Percentiles rank a stretch among this genome's conserved stretches.
phyloP scores from a whole-genome alignment of 2,329 filamentous ascomycete genomes.

The Anisogramma anomala region DNA sequence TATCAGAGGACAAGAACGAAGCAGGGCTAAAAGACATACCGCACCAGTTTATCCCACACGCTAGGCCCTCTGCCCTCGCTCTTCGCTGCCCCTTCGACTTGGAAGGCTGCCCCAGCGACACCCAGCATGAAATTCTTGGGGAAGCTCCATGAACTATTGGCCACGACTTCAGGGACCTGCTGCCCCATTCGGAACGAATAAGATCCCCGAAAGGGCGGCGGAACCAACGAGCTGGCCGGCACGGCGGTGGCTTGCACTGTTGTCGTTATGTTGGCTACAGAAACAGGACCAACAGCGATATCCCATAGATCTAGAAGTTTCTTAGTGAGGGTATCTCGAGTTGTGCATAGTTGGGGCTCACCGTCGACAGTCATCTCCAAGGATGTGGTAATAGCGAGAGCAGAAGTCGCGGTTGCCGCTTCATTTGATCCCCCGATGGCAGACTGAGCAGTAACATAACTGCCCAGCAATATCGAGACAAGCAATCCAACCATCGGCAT shows the following conservation, averaged over 20 bases:
- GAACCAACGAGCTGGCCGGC: slow-evolving; percentile 5
- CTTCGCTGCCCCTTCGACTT: slow-evolving; percentile 9
- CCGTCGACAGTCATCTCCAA: slow-evolving; percentile 4
- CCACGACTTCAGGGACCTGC: slow-evolving; percentile 1
- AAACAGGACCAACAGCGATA: slow-evolving; percentile 4
- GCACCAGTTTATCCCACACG: slow-evolving; percentile 6
- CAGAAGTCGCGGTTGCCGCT: neutral
- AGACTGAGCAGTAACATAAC: slow-evolving; percentile 1
- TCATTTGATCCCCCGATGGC: neutral
- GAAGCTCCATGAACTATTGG: slow-evolving; percentile 9
- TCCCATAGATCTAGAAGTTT: slow-evolving; percentile 2
- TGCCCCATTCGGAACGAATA: slow-evolving; percentile 19
- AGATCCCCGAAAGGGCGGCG: slow-evolving; percentile 24
- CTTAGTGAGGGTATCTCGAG: neutral
- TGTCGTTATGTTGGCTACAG: slow-evolving; percentile 6
- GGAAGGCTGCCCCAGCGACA: slow-evolving; percentile 6
- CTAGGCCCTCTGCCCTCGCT: slow-evolving; percentile 7
- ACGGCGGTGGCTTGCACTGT: slow-evolving; percentile 3
- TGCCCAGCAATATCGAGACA: slow-evolving; percentile 1
- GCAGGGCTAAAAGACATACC: neutral
- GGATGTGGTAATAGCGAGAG: slow-evolving; percentile 1
- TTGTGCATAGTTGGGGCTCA: neutral
- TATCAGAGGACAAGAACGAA: neutral
- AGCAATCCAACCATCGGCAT: neutral
- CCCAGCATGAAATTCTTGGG: slow-evolving; percentile 7